Evolutionary conservation across 305 asterid species (phyloP), one percentile per base, ranked within the genome.

Genomic region (Fraxinus angustifolia): DNA sequence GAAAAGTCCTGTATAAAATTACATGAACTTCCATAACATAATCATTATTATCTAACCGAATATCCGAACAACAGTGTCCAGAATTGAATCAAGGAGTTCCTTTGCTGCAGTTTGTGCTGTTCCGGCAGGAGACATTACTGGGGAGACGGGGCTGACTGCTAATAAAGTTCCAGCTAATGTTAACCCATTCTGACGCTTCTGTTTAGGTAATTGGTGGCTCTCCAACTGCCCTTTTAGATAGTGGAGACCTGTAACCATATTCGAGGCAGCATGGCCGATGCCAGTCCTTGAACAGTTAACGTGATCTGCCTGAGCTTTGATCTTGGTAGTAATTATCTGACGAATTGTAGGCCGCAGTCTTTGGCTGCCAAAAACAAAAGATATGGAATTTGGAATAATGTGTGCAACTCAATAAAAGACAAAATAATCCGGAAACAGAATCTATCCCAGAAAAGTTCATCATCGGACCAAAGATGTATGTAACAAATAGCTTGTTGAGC

Each of bases 71-170:
- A 91, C 89, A 73, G 90, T 86, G 77, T 96, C 99, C 86, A 96
- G 85, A 81, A 92, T 79, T 34, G 97, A 91, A 89, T 96, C 97
- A 84, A 96, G 98, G 82, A 96, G 93, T 84, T 94, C 97, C 87
- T 87, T 91, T 16, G 94, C 96, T 85, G 98, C 90, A 84, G 91
- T 81, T 88, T 96, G 99, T 48, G 97, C 99, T 83, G 93, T 85
- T 85, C 99, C 99, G 31, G 90, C 78, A 78, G 99, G 99, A 86
- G 97, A 92, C 99, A 96, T 96, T 76, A 90, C 90, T 78, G 93
- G 87, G 75, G 99, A 96, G 81, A 96, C 99, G 33, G 99, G 99
- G 88, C 99, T 94, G 82, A 86, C 95, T n/a, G 99, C 92, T 84
- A 87, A 86, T 78, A 90, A 83, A 81, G 94, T 87, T 86, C 97